A percentile compares a stretch with the other conserved stretches of the same genome.
phyloP scores from a whole-genome alignment of 495 filamentous ascomycete species.

The Aspergillus incahuasiensis region DNA sequence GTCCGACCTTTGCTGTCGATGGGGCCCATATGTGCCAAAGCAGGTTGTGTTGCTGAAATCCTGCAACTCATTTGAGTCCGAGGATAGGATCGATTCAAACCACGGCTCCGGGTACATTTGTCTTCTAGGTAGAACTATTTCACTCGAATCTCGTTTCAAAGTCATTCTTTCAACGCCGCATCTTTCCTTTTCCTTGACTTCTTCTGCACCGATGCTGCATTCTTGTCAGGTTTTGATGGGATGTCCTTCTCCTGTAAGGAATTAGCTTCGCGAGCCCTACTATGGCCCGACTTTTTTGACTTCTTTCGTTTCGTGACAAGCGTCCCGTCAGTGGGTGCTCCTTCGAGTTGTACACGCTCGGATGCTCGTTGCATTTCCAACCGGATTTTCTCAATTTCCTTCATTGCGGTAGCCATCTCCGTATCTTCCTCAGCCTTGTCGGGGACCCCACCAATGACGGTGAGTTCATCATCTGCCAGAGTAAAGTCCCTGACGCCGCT shows the following conservation, averaged over 20 bases:
- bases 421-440: constrained; percentile 59
- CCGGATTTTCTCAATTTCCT: constrained; percentile 77
- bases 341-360: constrained; percentile 72
- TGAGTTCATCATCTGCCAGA: constrained; percentile 34
- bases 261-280: background rate
- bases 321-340: constrained; percentile 63
- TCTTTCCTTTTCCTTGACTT: background rate
- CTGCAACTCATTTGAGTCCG: background rate
- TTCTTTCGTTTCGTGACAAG: constrained; percentile 77
- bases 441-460: background rate
- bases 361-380: constrained; percentile 89
- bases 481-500: constrained; percentile 66
- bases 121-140: background rate
- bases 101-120: background rate
- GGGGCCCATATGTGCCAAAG: background rate
- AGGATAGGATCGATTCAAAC: background rate
- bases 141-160: background rate
- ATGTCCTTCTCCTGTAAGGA: background rate
- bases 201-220: background rate
- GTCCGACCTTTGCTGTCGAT: background rate
- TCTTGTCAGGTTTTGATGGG: background rate
- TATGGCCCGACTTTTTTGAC: constrained; percentile 20
- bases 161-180: background rate
- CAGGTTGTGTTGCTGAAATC: background rate
- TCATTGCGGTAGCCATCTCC: constrained; percentile 80